Percentiles rank a stretch among this genome's conserved stretches.
Evolutionary conservation across 2,329 filamentous ascomycete genomes (phyloP).

Genomic region (Talaromyces sp.): DNA sequence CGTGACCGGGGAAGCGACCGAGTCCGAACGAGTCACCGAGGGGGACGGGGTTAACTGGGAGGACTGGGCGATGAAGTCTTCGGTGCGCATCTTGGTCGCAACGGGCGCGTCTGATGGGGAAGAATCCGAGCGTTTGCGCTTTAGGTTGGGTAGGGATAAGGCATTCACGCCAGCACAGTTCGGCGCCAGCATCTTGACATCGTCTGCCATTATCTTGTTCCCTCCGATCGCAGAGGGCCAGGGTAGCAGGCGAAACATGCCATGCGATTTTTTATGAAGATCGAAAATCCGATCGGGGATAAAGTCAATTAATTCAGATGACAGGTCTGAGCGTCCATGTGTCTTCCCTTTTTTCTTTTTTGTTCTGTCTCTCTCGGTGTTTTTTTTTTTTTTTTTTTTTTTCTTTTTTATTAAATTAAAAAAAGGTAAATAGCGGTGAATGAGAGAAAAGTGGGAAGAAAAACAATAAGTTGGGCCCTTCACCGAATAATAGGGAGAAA

Average conservation of each 20-base stretch:
- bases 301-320: conserved; percentile 8
- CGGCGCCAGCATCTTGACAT: conserved; percentile 47
- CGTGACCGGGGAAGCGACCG: conserved; percentile 1
- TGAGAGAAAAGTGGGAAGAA: conserved; percentile 3
- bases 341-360: background rate
- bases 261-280: conserved; percentile 41
- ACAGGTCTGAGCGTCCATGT: background rate
- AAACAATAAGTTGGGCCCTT: background rate
- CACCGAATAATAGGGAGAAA: background rate
- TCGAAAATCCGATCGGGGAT: conserved; percentile 2
- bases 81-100: conserved; percentile 36
- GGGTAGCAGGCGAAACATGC: conserved; percentile 53
- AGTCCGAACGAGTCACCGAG: conserved; percentile 2
- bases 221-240: conserved; percentile 50
- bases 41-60: background rate
- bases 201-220: conserved; percentile 49
- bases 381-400: background rate
- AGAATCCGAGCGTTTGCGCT: conserved; percentile 61
- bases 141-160: conserved; percentile 48
- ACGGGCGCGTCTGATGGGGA: conserved; percentile 42
- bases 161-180: conserved; percentile 31
- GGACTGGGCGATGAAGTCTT: conserved; percentile 21
- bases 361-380: background rate
- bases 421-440: conserved; percentile 8
- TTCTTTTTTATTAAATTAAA: background rate